phyloP scores from a whole-genome alignment of 257 asterid genomes.

The Marsdenia floribunda region DNA sequence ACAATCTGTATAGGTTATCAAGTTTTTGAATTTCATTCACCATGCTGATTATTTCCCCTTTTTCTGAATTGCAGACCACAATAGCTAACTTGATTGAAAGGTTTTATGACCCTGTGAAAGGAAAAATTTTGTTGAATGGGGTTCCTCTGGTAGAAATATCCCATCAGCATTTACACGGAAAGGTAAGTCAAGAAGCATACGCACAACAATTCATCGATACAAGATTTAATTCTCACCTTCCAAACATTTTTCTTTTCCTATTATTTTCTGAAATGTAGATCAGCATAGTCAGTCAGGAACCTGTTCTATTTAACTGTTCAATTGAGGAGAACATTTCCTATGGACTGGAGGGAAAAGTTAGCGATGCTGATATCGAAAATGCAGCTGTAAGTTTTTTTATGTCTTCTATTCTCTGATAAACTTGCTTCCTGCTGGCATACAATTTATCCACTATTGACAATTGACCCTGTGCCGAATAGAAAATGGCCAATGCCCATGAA shows the following conservation, averaged over 20 bases:
- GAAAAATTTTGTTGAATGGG: slow-evolving; percentile 64
- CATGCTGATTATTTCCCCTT: background rate
- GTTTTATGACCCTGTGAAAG: slow-evolving; percentile 70
- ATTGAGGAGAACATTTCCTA: slow-evolving; percentile 84
- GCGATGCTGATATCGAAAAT: slow-evolving; percentile 54
- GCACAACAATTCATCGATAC: background rate
- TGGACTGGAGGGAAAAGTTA: slow-evolving; percentile 73
- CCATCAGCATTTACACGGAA: slow-evolving; percentile 63
- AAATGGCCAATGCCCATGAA: slow-evolving; percentile 90
- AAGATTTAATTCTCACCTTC: background rate
- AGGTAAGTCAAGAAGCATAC: slow-evolving; percentile 34
- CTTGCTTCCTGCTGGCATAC: background rate
- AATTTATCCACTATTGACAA: background rate
- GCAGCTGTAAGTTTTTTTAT: slow-evolving; percentile 57
- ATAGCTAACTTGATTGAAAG: slow-evolving; percentile 89
- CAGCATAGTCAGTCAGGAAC: slow-evolving; percentile 92
- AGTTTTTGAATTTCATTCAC: background rate
- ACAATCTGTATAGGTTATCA: background rate
- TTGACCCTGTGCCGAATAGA: slow-evolving; percentile 27
- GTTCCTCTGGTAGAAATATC: slow-evolving; percentile 70
- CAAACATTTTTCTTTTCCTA: background rate
- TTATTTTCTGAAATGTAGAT: slow-evolving; percentile 30
- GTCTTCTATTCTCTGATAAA: background rate
- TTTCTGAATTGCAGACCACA: slow-evolving; percentile 55
- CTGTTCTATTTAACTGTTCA: slow-evolving; percentile 82